Evolutionary conservation across 2,329 filamentous ascomycete genomes (phyloP).

Genomic region (Sclerotinia subarctica): DNA sequence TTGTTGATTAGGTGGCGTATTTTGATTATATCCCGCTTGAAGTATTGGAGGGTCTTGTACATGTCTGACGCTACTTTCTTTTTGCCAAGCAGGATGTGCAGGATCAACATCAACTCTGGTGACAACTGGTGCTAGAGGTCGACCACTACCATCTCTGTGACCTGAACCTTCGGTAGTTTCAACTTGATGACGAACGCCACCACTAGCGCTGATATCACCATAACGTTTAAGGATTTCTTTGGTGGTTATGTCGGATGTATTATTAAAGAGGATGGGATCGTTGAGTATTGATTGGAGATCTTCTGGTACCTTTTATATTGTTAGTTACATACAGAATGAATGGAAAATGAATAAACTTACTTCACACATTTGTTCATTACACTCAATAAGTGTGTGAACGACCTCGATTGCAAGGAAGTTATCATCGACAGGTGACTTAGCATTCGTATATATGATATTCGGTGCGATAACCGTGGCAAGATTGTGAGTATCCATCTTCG

Average conservation of each 20-base stretch:
- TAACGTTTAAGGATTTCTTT: slow-evolving; percentile 96
- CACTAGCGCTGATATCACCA: slow-evolving; percentile 63
- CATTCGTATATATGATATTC: slow-evolving; percentile 78
- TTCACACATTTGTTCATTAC: slow-evolving; percentile 96
- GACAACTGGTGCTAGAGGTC: slow-evolving; percentile 51
- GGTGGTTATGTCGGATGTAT: slow-evolving; percentile 81
- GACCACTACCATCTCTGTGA: slow-evolving; percentile 48
- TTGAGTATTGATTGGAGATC: slow-evolving; percentile 83
- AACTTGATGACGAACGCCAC: slow-evolving; percentile 55
- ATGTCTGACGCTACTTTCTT: slow-evolving; percentile 79
- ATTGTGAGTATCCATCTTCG: slow-evolving; percentile 99
- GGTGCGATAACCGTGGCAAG: slow-evolving; percentile 95
- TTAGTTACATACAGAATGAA: slow-evolving; percentile 31
- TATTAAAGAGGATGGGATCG: slow-evolving; percentile 78
- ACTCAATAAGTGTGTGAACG: slow-evolving; percentile 84
- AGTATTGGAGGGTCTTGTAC: slow-evolving; percentile 58
- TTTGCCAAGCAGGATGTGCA: slow-evolving; percentile 69
- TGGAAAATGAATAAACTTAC: slow-evolving; percentile 51
- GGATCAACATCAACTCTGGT: slow-evolving; percentile 84
- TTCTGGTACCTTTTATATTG: slow-evolving; percentile 71
- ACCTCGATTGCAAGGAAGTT: slow-evolving; percentile 93
- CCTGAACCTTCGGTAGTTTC: slow-evolving; percentile 54
- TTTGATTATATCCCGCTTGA: slow-evolving; percentile 40
- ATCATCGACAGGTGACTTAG: slow-evolving; percentile 71
- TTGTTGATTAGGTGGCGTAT: slow-evolving; percentile 50